Conservation (phyloP, 371 early-diverging fungal genomes). For the Rhizopus stolonifer region DNA sequence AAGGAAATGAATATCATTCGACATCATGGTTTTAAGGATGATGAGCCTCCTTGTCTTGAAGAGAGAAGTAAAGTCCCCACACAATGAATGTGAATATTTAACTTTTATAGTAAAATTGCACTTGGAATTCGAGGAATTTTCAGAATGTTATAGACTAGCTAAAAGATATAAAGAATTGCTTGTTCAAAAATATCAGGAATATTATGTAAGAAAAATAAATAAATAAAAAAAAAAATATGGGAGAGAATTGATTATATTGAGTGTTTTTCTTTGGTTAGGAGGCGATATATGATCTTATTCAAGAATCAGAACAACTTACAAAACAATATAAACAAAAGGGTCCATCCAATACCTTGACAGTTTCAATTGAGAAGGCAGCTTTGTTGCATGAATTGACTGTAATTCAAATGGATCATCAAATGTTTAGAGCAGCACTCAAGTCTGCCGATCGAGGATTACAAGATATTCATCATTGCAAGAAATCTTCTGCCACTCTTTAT, state of each 20-base stretch:
- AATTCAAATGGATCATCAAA: background rate
- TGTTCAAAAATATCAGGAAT: background rate
- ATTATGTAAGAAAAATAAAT: background rate
- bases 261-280: background rate
- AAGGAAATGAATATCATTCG: slow-evolving; percentile 25
- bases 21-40: slow-evolving; percentile 18
- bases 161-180: background rate
- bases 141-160: slow-evolving; percentile 8
- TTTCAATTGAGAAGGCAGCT: background rate
- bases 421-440: slow-evolving; percentile 10
- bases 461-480: slow-evolving; percentile 1
- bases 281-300: background rate
- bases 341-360: background rate
- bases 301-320: background rate
- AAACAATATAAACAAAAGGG: background rate
- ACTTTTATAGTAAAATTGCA: slow-evolving; percentile 23
- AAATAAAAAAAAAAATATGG: too few species aligned
- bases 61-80: slow-evolving; percentile 26
- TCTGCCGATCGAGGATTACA: slow-evolving; percentile 9
- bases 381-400: background rate
- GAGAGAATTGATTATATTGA: too few species aligned
- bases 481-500: slow-evolving; percentile 7
- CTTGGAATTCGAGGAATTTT: slow-evolving; percentile 17
- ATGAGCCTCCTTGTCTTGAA: slow-evolving; percentile 25
- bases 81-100: too few species aligned